These are phyloP conservation scores for Penicillium macrosclerotiorum DNA, from an alignment of 495 filamentous ascomycete genomes.

Conservation along the genomic window DNA sequence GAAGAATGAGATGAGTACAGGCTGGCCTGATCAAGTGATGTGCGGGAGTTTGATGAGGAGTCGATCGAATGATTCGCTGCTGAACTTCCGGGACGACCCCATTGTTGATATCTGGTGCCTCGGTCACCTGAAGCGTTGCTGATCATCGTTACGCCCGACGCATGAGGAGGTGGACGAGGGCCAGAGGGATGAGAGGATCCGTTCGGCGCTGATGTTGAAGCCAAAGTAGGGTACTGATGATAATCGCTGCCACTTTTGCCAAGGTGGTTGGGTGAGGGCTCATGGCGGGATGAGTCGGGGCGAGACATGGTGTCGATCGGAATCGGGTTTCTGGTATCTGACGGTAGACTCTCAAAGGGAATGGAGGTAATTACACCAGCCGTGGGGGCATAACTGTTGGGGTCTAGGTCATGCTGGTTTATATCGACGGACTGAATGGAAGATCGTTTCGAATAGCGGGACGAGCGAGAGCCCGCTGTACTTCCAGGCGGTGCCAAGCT, in stretches of 20 bases:
- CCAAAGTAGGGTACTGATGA: conserved; percentile 84
- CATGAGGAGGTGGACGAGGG: conserved; percentile 68
- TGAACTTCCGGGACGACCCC: conserved; percentile 58
- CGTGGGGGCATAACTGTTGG: conserved; percentile 61
- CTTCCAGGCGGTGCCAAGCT: conserved; percentile 48
- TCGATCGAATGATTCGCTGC: conserved; percentile 61
- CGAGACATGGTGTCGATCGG: conserved; percentile 74
- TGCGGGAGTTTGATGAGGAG: conserved; percentile 67
- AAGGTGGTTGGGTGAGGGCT: conserved; percentile 76
- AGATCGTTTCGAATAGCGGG: conserved; percentile 75
- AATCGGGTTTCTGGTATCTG: conserved; percentile 68
- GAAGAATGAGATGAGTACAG: conserved; percentile 60
- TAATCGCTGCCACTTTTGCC: conserved; percentile 76
- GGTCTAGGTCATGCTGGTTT: conserved; percentile 44
- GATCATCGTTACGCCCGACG: conserved; percentile 63
- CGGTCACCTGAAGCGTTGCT: conserved; percentile 62
- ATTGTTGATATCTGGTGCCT: conserved; percentile 69
- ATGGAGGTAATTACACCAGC: conserved; percentile 89
- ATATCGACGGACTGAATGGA: conserved; percentile 72
- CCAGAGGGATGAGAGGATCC: conserved; percentile 59
- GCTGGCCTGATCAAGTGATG: conserved; percentile 68
- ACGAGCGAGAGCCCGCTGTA: conserved; percentile 66
- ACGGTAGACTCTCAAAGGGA: conserved; percentile 74
- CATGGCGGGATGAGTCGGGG: conserved; percentile 63
- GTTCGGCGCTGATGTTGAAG: conserved; percentile 45